Base-by-base conservation (phyloP, 495 filamentous ascomycete genomes). In the Aspergillus baeticus region DNA sequence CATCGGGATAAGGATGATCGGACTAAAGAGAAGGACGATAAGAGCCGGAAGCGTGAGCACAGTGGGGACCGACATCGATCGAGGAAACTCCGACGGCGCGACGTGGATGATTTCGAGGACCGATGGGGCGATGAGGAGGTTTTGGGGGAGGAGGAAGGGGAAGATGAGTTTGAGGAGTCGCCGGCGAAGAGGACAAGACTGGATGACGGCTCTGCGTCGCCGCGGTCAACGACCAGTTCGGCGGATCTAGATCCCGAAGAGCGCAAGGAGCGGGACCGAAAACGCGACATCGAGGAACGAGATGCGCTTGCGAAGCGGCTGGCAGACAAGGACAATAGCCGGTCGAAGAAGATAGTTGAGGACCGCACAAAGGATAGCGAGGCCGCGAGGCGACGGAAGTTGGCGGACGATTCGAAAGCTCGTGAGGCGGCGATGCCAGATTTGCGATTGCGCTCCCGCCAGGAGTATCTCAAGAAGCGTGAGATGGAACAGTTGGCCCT, bases 381-480 rank as follows among this genome's bases (percentile, higher is more conserved):
- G 54, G 73, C 81, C 38, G 80, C 82, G 5, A 78, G 81, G 34
- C 74, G 87, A 20, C 74, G 87, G 49, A 81, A 79, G 1, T 64
- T 88, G 57, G 87, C 84, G 13, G 86, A 88, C 62, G 82, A 88
- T 77, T 73, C 81, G n/a, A 71, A 71, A 22, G 81, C 82, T 15
- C 71, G 86, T 58, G 75, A 75, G 59, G 82, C 80, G 13, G 85
- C 84, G 7, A 84, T 94, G 73, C 83, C 84, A 10, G 90, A 92
- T 61, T 71, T 96, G 7, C 78, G 94, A 11, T 76, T 94, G 62
- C 80, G 90, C 29, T 95, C 91, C 6, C 83, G 94, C 44, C 92
- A 97, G 65, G 88, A 94, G 60, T 98, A 98, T 66, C 76, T 98
- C 23, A 89, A 90, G 73, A 98, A 98, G 76, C 78, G 94, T 35